A percentile compares a stretch with the other conserved stretches of the same genome.
Evolutionary conservation across 2,329 filamentous ascomycete genomes (phyloP).

Genomic region (Exophiala calicioides): DNA sequence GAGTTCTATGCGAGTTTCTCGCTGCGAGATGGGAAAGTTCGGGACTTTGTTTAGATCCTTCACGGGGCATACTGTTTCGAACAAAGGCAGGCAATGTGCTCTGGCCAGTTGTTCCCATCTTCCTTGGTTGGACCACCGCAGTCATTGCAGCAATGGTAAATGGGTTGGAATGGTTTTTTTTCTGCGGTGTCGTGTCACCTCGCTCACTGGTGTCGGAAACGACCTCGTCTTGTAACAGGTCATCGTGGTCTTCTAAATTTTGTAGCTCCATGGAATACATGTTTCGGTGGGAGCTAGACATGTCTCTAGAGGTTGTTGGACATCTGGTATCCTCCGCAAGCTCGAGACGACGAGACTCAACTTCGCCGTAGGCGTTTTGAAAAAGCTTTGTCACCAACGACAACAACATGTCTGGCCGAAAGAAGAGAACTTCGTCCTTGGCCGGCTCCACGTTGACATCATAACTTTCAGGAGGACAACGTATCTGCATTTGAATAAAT

Average conservation of each 20-base stretch:
- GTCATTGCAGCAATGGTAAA: slow-evolving; percentile 41
- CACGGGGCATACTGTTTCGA: no score
- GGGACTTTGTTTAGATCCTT: not conserved
- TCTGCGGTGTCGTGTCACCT: not conserved
- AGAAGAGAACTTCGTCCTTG: slow-evolving; percentile 64
- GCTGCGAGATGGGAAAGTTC: not conserved
- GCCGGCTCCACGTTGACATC: slow-evolving; percentile 65
- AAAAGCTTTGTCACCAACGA: slow-evolving; percentile 49
- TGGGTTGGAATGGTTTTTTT: slow-evolving; percentile 33
- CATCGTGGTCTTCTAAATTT: slow-evolving; percentile 1
- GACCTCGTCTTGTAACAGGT: not conserved
- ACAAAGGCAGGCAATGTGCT: not conserved
- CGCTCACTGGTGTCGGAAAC: not conserved
- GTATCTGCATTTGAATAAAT: slow-evolving; percentile 58
- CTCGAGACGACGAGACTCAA: not conserved
- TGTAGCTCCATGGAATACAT: slow-evolving; percentile 6
- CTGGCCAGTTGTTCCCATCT: slow-evolving; percentile 3
- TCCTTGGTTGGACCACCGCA: slow-evolving; percentile 23
- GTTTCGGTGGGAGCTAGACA: not conserved
- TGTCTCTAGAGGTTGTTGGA: not conserved
- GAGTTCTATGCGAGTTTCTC: slow-evolving; percentile 1
- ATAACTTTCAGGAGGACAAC: slow-evolving; percentile 56
- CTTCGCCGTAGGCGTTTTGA: slow-evolving; percentile 34
- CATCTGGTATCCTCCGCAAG: not conserved
- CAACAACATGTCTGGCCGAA: slow-evolving; percentile 48